Conservation (phyloP, 176 grass and related monocot genomes). For the Elaeis guineensis region DNA sequence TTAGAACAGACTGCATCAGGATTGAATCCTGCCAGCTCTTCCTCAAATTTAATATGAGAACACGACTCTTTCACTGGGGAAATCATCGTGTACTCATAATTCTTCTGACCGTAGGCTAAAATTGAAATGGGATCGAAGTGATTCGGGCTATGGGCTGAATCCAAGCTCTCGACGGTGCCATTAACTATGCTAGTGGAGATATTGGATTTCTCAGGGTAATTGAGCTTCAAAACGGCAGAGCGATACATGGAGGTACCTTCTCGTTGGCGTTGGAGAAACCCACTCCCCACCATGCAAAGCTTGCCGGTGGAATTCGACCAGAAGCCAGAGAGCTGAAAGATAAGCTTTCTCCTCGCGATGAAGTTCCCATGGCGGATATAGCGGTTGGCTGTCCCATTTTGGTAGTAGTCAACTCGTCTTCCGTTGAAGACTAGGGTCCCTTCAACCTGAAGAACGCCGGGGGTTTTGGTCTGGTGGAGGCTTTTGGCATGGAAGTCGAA, state of each 20-base stretch:
- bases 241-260: conserved; percentile 9
- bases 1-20: no score
- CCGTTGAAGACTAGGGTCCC: conserved; percentile 37
- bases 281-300: conserved; percentile 45
- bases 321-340: conserved; percentile 25
- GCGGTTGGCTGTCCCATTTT: no score
- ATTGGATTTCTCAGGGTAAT: conserved; percentile 13
- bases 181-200: conserved; percentile 18
- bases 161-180: conserved; percentile 21
- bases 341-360: not conserved
- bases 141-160: not conserved
- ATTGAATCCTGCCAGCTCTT: not conserved
- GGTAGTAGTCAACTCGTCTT: no score
- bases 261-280: not conserved
- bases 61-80: conserved; percentile 9
- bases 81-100: conserved; percentile 27
- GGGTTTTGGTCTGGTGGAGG: conserved; percentile 2
- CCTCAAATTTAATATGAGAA: conserved; percentile 4
- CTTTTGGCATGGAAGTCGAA: conserved; percentile 21
- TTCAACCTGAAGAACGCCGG: conserved; percentile 8
- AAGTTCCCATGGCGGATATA: not conserved
- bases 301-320: conserved; percentile 25
- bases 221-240: conserved; percentile 27
- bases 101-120: conserved; percentile 28
- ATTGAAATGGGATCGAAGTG: conserved; percentile 27